Conservation (phyloP, 1,284 basidiomycete genomes). For the Heterobasidion parviporum region DNA sequence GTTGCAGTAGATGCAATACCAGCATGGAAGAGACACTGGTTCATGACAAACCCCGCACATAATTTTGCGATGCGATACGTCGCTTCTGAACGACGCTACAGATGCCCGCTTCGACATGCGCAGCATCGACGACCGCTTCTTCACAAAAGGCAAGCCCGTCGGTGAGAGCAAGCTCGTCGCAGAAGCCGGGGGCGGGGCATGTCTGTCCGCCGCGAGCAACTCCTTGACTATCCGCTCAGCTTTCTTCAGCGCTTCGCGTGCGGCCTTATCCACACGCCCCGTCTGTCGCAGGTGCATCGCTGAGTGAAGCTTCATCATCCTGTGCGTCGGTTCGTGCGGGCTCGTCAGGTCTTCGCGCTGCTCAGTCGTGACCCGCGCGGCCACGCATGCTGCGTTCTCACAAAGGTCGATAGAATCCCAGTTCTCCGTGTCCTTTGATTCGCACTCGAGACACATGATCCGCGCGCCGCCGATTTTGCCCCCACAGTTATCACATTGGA, state of each 20-base stretch:
- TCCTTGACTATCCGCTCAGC: slow-evolving; percentile 1
- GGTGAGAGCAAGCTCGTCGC: not conserved
- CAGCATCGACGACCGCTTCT: not conserved
- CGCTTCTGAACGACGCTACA: not conserved
- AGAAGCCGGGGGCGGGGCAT: not conserved
- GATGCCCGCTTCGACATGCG: not conserved
- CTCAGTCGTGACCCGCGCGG: not conserved
- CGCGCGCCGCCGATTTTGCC: slow-evolving; percentile 4
- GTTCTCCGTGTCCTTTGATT: not conserved
- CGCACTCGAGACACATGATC: slow-evolving; percentile 10
- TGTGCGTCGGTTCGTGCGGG: slow-evolving; percentile 7
- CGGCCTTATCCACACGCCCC: not conserved
- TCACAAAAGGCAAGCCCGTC: not conserved
- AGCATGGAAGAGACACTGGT: slow-evolving; percentile 10
- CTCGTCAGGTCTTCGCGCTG: slow-evolving; percentile 1
- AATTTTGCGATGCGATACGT: not conserved
- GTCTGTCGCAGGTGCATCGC: not conserved
- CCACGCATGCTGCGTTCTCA: not conserved
- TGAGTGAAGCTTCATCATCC: slow-evolving; percentile 3
- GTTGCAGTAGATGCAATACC: slow-evolving; percentile 13
- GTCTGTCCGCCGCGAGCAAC: not conserved
- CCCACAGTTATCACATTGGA: slow-evolving; percentile 5
- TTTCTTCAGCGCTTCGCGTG: slow-evolving; percentile 3
- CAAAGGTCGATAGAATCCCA: slow-evolving; percentile 7
- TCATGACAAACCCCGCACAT: slow-evolving; percentile 9